Conservation (phyloP, 2,329 filamentous ascomycete species). For the Venturia pyrina region DNA sequence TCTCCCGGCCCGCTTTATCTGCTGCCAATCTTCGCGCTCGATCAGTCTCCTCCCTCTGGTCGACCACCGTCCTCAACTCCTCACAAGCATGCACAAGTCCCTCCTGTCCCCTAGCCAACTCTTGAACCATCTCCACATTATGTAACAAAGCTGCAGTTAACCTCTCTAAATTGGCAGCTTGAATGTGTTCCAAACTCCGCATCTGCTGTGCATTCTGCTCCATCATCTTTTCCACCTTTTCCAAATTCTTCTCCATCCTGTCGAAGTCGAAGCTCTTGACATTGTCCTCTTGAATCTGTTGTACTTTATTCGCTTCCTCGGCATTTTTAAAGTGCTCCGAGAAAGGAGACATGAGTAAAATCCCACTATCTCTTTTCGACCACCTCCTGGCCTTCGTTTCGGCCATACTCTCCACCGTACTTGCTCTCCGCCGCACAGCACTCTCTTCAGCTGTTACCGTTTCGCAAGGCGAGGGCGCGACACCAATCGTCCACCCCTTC, state of each 20-base stretch:
- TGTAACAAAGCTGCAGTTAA: constrained; percentile 6
- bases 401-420: background rate
- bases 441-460: background rate
- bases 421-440: background rate
- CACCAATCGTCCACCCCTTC: constrained; percentile 3
- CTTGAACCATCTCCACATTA: constrained; percentile 8
- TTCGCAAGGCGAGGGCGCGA: background rate
- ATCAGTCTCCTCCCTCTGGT: background rate
- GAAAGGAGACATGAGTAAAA: constrained; percentile 4
- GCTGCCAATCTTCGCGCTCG: background rate
- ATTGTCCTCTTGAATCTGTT: background rate
- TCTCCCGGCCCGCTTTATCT: background rate
- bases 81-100: constrained; percentile 6
- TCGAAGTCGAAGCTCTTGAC: constrained; percentile 2
- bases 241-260: constrained; percentile 9
- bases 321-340: background rate
- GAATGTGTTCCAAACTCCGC: constrained; percentile 6
- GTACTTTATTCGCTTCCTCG: background rate
- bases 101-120: constrained; percentile 1
- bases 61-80: constrained; percentile 2
- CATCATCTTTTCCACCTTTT: constrained; percentile 9
- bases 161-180: constrained; percentile 10
- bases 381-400: background rate
- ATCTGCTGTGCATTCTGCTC: constrained; percentile 11
- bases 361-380: constrained; percentile 10